Base-by-base conservation (phyloP, 163 green algal genomes). In the Chlamydomonas reinhardtii region DNA sequence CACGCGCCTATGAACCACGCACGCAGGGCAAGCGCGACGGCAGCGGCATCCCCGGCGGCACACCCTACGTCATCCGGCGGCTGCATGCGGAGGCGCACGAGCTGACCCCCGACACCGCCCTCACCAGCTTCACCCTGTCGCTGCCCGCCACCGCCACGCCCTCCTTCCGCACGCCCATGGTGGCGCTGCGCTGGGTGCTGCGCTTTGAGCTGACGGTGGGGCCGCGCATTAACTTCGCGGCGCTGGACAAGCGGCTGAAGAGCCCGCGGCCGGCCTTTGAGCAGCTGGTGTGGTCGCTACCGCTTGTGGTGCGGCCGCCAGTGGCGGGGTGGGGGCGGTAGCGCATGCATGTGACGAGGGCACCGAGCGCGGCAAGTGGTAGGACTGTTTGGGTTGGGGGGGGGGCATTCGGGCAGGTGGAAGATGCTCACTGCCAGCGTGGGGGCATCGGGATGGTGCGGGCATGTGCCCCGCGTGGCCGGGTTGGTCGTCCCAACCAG, bases 111-210 rank as follows among this genome's bases (percentile, higher is more conserved):
- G 93, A 97, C 85, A 89, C 86, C 0, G 68, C 92, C 11, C 86
- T 94, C 74, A 94, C 92, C 2, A 90, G 94, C 74, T 97, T 97
- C 88, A 89, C 94, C 65, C 95, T 97, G 68, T 92, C 92, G 16
- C 69, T 98, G 37, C 95, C 95, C 25, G 65, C 77, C n/a, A 91
- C 92, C n/a, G 95, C 90, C 15, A 91, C 94, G 25, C 82, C 94
- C 20, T 95, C 90, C 59, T 98, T 98, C 85, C 80, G 88, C 5
- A 96, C 91, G 3, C 93, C 91, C 20, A 91, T 97, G 73, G 74
- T 97, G 6, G 61, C 86, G 35, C 89, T 97, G 78, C 90, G 85
- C 64, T 98, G 94, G 94, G 77, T 95, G 70, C 92, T 98, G 86
- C 92, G 94, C 31, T 97, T 98, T 86, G 90, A 95, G 84, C 94